Percentiles rank a stretch among this genome's conserved stretches.
phyloP scores from a whole-genome alignment of 768 basidiomycete species.

The Gymnopilus junonius region DNA sequence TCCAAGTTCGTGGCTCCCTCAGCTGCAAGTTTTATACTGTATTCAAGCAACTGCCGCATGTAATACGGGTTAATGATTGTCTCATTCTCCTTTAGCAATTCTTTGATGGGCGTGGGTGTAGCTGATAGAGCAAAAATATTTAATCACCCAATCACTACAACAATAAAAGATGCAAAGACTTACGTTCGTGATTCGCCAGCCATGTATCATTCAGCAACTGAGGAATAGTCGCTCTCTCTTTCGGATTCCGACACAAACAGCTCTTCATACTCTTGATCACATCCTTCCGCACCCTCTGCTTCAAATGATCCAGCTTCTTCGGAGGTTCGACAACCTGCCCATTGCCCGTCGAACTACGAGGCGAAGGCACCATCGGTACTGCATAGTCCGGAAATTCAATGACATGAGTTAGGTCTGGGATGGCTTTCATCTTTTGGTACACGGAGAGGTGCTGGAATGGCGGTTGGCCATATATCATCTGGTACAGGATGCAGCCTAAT shows the following conservation, averaged over 20 bases:
- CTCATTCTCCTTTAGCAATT: constrained; percentile 53
- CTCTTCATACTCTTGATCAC: constrained; percentile 84
- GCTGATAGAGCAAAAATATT: constrained; percentile 17
- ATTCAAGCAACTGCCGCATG: constrained; percentile 75
- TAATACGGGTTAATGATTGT: constrained; percentile 80
- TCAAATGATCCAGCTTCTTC: constrained; percentile 70
- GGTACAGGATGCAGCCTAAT: constrained; percentile 95
- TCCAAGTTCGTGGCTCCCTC: constrained; percentile 40
- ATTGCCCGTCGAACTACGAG: constrained; percentile 31
- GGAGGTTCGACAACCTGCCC: constrained; percentile 42
- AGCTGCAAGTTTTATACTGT: constrained; percentile 68
- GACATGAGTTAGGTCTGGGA: constrained; percentile 74
- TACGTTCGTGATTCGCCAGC: constrained; percentile 67
- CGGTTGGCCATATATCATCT: constrained; percentile 95
- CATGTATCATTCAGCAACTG: constrained; percentile 84
- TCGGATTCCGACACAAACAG: constrained; percentile 80
- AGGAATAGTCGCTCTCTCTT: constrained; percentile 86
- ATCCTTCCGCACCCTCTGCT: constrained; percentile 67
- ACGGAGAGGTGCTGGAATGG: constrained; percentile 89
- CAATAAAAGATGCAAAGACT: constrained; percentile 3
- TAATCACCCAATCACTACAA: neutral
- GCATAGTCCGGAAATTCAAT: constrained; percentile 86
- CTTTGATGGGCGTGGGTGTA: constrained; percentile 31
- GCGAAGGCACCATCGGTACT: constrained; percentile 51
- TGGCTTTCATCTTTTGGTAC: constrained; percentile 91